These are phyloP conservation scores for Spirogloea muscicola DNA, from an alignment of 139 green algal genomes.

Conservation along the genomic window DNA sequence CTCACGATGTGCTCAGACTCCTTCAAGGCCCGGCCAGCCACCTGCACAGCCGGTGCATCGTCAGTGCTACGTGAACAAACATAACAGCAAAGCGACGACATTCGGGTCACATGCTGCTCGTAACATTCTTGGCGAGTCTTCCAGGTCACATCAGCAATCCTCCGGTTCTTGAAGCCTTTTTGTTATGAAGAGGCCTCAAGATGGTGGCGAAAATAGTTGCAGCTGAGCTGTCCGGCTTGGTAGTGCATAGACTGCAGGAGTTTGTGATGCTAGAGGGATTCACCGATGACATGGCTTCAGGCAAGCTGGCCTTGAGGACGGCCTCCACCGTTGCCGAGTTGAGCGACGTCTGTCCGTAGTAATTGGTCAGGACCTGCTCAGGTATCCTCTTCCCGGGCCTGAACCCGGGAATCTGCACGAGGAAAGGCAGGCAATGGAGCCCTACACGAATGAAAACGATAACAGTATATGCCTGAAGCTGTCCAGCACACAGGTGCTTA, in stretches of 20 bases:
- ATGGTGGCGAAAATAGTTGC: background rate
- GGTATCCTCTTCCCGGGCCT: background rate
- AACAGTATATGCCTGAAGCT: too few relatives aligned
- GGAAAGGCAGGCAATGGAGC: too few relatives aligned
- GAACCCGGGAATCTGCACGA: constrained; percentile 16
- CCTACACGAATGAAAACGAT: too few relatives aligned
- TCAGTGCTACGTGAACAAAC: background rate
- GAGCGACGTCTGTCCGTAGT: background rate
- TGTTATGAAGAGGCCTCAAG: background rate
- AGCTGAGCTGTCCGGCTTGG: background rate
- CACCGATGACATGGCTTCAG: background rate
- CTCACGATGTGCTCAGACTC: constrained; percentile 31
- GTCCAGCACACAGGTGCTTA: too few relatives aligned
- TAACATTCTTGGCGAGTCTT: background rate
- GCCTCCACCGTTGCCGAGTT: background rate
- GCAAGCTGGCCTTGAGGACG: background rate
- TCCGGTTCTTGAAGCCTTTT: too few relatives aligned
- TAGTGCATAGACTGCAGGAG: background rate
- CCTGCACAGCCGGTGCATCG: too few relatives aligned
- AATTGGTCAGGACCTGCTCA: background rate
- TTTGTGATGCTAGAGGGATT: background rate
- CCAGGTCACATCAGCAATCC: too few relatives aligned
- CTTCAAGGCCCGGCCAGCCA: constrained; percentile 22
- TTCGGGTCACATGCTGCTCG: background rate
- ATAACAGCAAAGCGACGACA: background rate